Evolutionary conservation across 164 flowering plant genomes (phyloP).

Genomic region (Paratinospora sagittata): DNA sequence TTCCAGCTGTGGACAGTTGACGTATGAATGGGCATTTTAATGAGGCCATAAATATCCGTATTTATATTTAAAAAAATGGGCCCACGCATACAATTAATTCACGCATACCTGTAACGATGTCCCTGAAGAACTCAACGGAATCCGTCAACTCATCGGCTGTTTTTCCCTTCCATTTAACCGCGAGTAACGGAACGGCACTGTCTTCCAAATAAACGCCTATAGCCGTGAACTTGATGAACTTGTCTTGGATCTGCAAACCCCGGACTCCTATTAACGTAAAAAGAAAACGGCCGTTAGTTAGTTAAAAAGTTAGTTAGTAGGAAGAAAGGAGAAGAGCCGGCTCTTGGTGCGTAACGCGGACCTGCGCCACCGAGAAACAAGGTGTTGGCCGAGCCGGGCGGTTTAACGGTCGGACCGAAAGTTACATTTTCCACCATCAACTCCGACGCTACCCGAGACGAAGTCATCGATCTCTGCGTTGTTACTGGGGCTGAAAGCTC

Average conservation of each 20-base stretch:
- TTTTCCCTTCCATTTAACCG: conserved; percentile 69
- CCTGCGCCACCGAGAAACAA: conserved; percentile 92
- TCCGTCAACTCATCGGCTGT: conserved; percentile 46
- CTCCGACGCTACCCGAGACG: conserved; percentile 21
- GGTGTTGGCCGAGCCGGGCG: conserved; percentile 51
- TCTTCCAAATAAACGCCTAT: conserved; percentile 71
- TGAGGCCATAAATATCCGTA: too few species aligned
- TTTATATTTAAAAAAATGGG: too few species aligned
- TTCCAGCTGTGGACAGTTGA: too few species aligned
- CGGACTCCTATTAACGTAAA: conserved; percentile 69
- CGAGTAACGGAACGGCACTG: conserved; percentile 42
- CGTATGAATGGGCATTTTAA: too few species aligned
- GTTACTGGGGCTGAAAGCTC: too few species aligned
- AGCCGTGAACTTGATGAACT: conserved; percentile 71
- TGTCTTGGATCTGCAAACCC: conserved; percentile 65
- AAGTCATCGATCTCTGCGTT: conserved; percentile 8
- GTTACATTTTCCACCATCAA: conserved; percentile 42
- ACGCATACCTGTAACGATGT: conserved; percentile 71
- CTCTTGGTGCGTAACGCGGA: conserved; percentile 15
- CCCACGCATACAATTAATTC: too few species aligned
- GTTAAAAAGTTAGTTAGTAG: background rate
- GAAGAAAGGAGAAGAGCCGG: background rate
- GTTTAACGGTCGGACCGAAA: conserved; percentile 49
- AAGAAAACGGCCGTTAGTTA: conserved; percentile 3
- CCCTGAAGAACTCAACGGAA: conserved; percentile 58